Evolutionary conservation across 225 moss, liverwort and hornwort genomes (phyloP).

Genomic region (Polytrichum formosum): DNA sequence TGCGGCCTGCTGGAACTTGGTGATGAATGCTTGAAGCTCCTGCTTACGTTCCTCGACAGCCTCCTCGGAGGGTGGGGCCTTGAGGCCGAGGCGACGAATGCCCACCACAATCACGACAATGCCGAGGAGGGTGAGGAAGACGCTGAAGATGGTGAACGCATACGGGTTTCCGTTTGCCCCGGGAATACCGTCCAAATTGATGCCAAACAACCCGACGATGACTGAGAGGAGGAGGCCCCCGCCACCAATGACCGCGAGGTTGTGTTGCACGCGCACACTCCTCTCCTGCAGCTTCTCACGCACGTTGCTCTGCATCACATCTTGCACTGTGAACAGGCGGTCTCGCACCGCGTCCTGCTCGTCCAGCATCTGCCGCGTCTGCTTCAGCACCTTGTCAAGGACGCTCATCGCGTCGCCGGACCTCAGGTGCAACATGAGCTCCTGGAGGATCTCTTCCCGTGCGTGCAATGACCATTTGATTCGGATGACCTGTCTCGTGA

Average conservation of each 20-base stretch:
- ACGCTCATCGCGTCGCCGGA: conserved; percentile 30
- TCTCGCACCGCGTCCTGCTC: conserved; percentile 86
- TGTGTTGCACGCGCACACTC: conserved; percentile 84
- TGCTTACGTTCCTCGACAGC: conserved; percentile 58
- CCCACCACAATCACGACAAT: conserved; percentile 42
- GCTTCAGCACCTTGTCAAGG: conserved; percentile 51
- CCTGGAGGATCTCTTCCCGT: conserved; percentile 85
- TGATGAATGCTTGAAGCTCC: conserved; percentile 73
- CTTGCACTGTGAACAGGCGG: conserved; percentile 87
- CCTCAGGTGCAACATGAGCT: conserved; percentile 71
- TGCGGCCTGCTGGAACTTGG: conserved; percentile 74
- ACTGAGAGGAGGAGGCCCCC: conserved; percentile 78
- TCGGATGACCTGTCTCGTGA: conserved; percentile 62
- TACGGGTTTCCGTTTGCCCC: conserved; percentile 34
- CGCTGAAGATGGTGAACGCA: conserved; percentile 55
- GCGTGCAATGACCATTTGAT: conserved; percentile 97
- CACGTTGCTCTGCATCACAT: conserved; percentile 86
- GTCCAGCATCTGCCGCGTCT: conserved; percentile 69
- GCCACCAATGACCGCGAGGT: conserved; percentile 81
- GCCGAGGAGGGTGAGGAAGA: conserved; percentile 37
- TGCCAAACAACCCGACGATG: conserved; percentile 77
- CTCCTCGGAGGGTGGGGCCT: conserved; percentile 61
- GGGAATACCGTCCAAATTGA: conserved; percentile 91
- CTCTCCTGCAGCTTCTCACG: conserved; percentile 76
- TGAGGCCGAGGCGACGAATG: conserved; percentile 58